A percentile compares a stretch with the other conserved stretches of the same genome.
Evolutionary conservation across 2,329 filamentous ascomycete genomes (phyloP).

Genomic region (Ophiostoma angusticollis): DNA sequence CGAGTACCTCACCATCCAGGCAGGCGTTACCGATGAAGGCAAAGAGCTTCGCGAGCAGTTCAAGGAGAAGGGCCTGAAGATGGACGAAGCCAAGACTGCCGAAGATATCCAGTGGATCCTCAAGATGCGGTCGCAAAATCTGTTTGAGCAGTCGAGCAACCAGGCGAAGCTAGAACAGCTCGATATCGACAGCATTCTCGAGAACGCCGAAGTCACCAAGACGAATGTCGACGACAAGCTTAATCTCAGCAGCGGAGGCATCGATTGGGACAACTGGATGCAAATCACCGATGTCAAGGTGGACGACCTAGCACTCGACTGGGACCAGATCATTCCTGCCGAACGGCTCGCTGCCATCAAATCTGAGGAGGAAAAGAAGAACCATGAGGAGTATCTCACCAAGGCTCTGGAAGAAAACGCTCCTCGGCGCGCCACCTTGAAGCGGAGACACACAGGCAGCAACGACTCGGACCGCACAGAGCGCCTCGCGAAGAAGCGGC

Average conservation of each 20-base stretch:
- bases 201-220: slow-evolving; percentile 93
- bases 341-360: slow-evolving; percentile 85
- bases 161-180: slow-evolving; percentile 94
- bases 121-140: slow-evolving; percentile 95
- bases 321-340: slow-evolving; percentile 96
- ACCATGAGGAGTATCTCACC: slow-evolving; percentile 70
- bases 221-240: slow-evolving; percentile 92
- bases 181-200: slow-evolving; percentile 92
- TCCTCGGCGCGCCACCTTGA: slow-evolving; percentile 59
- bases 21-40: slow-evolving; percentile 90
- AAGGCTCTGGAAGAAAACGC: slow-evolving; percentile 75
- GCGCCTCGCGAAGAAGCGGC: slow-evolving; percentile 51
- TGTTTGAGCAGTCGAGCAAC: slow-evolving; percentile 96
- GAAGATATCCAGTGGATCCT: slow-evolving; percentile 94
- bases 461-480: slow-evolving; percentile 48
- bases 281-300: slow-evolving; percentile 98
- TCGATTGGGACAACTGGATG: slow-evolving; percentile 83
- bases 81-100: slow-evolving; percentile 72
- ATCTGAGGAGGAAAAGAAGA: slow-evolving; percentile 72
- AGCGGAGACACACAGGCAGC: slow-evolving; percentile 32
- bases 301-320: slow-evolving; percentile 65
- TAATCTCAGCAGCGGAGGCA: slow-evolving; percentile 75
- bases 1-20: slow-evolving; percentile 94
- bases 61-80: slow-evolving; percentile 61
- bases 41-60: slow-evolving; percentile 64